Conservation (phyloP, 768 basidiomycete genomes). For the Ramaria rubella region DNA sequence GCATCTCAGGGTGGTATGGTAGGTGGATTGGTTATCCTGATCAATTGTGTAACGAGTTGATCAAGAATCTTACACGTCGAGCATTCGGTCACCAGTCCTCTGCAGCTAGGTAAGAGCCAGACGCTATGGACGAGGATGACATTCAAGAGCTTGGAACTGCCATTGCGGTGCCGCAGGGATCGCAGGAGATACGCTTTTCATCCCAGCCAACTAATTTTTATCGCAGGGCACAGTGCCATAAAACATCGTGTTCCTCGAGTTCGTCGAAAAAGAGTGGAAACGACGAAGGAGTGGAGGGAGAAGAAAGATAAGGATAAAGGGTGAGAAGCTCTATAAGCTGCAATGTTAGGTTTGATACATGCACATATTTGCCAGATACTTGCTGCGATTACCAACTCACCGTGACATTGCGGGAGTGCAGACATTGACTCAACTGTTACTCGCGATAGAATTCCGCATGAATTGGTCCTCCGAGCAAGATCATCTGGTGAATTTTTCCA, state of each 20-base stretch:
- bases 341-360: too few species aligned
- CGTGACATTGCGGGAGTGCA: too few species aligned
- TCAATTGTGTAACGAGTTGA: constrained; percentile 66
- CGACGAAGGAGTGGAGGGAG: constrained; percentile 83
- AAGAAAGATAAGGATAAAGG: constrained; percentile 47
- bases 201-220: constrained; percentile 86
- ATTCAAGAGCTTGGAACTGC: constrained; percentile 21
- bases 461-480: too few species aligned
- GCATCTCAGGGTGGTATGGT: too few species aligned
- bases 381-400: too few species aligned
- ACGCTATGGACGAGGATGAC: constrained; percentile 54
- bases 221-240: constrained; percentile 94
- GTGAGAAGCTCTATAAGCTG: too few species aligned
- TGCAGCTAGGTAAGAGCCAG: constrained; percentile 34
- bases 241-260: constrained; percentile 92
- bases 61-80: constrained; percentile 71
- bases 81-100: constrained; percentile 46
- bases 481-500: too few species aligned
- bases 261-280: constrained; percentile 95
- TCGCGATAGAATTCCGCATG: too few species aligned
- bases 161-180: constrained; percentile 15
- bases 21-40: too few species aligned
- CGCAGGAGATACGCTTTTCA: constrained; percentile 50
- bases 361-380: too few species aligned
- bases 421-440: too few species aligned